These are phyloP conservation scores for Dictyostelium discoideum DNA, from an alignment of 78 protist genomes.

Conservation along the genomic window dicty_2.7 NC_007091.3:4202501-4203000, in stretches of 20 bases:
- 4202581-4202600: constrained; percentile 22
- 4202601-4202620: constrained; percentile 23
- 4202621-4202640: background rate
- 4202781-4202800: no score
- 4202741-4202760: no score
- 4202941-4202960: constrained; percentile 81
- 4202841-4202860: no score
- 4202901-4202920: no score
- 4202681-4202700: constrained; percentile 91
- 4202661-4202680: constrained; percentile 94
- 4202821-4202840: no score
- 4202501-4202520: background rate
- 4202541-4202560: no score
- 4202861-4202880: no score
- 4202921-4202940: constrained; percentile 23
- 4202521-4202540: background rate
- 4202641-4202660: constrained; percentile 91
- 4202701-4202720: constrained; percentile 69
- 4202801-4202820: no score
- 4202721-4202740: background rate
- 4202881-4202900: background rate
- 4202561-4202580: no score
- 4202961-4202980: constrained; percentile 90
- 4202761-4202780: background rate
- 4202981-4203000: constrained; percentile 91